Evolutionary conservation across 2,329 filamentous ascomycete genomes (phyloP), one percentile per base, ranked within the genome.

Genomic region (Botrytis tulipae): DNA sequence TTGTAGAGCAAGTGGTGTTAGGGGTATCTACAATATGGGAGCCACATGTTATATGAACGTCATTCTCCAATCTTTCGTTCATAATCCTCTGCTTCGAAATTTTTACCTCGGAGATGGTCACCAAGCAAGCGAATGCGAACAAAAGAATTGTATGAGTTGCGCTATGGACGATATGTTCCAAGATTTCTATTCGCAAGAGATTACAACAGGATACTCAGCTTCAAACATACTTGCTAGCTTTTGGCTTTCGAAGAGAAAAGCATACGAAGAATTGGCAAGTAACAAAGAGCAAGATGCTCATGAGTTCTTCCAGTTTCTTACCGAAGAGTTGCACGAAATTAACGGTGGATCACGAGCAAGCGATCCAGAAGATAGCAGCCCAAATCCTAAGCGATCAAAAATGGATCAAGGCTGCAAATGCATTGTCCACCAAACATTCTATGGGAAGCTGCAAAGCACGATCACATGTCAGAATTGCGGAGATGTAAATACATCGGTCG

Each of bases 1-100:
- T 20, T 98, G 95, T 81, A 90, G 93, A 73, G 94, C 94, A 29
- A 94, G 92, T 77, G 95, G 96, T 16, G 89, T 98, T 57, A 90
- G 96, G 51, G 95, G 95, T 46, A 92, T 99, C 75, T 98, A 97
- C 83, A 99, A 98, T 80, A 95, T 97, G 82, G 96, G 95, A n/a
- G 94, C 97, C 74, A 98, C 96, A 18, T 99, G 95, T 84, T 99
- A 98, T 83, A 95, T 98, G 87, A 97, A 96, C 78, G 95, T 98
- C 44, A 94, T 98, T 66, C 86, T 99, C 25, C 96, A 98, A 82
- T 94, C 92, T 73, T 90, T 99, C 78, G 88, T 98, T 72, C 95
- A 98, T 84, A 98, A 98, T 80, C 95, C 95, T 0, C 87, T 98
- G 62, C 88, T 99, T 44, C 91, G 93, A 74, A 95, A 95, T 78